Evolutionary conservation across 1,284 basidiomycete species (phyloP).

Genomic region (Cystobasidiaceae sp.): DNA sequence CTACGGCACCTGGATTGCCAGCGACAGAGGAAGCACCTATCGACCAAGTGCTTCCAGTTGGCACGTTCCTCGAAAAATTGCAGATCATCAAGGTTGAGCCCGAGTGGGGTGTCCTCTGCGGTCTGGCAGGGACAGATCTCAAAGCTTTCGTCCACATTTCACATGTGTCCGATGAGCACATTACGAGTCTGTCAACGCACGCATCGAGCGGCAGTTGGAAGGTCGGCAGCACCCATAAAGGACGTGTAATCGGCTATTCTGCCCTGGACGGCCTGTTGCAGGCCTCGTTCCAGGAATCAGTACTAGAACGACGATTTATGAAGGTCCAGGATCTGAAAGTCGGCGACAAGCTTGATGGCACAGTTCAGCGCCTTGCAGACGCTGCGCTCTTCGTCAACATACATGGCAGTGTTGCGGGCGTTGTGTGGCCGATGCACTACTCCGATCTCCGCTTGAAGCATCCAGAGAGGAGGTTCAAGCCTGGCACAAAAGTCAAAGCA

Average conservation of each 20-base stretch:
- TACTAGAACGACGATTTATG: conserved; percentile 82
- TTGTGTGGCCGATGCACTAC: conserved; percentile 92
- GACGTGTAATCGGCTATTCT: conserved; percentile 84
- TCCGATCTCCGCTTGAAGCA: conserved; percentile 89
- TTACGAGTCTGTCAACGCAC: conserved; percentile 60
- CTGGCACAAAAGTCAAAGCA: conserved; percentile 77
- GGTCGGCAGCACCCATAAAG: conserved; percentile 69
- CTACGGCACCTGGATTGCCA: conserved; percentile 35
- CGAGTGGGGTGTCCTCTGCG: conserved; percentile 73
- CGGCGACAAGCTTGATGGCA: conserved; percentile 64
- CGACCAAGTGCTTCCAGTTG: conserved; percentile 63
- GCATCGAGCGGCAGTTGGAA: conserved; percentile 70
- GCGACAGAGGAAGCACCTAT: conserved; percentile 46
- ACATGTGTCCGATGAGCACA: conserved; percentile 83
- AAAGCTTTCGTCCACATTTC: conserved; percentile 88
- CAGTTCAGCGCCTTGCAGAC: conserved; percentile 73
- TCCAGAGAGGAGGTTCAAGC: conserved; percentile 85
- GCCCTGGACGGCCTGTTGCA: conserved; percentile 83
- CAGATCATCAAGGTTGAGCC: conserved; percentile 68
- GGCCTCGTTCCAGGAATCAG: conserved; percentile 72
- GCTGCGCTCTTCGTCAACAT: conserved; percentile 76
- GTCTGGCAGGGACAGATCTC: conserved; percentile 53
- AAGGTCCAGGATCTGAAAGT: conserved; percentile 76
- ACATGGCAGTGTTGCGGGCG: conserved; percentile 79
- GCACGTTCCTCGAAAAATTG: conserved; percentile 64